Evolutionary conservation across 768 basidiomycete genomes (phyloP), one percentile per base, ranked within the genome.

Genomic region (Pleurotus tuoliensis): DNA sequence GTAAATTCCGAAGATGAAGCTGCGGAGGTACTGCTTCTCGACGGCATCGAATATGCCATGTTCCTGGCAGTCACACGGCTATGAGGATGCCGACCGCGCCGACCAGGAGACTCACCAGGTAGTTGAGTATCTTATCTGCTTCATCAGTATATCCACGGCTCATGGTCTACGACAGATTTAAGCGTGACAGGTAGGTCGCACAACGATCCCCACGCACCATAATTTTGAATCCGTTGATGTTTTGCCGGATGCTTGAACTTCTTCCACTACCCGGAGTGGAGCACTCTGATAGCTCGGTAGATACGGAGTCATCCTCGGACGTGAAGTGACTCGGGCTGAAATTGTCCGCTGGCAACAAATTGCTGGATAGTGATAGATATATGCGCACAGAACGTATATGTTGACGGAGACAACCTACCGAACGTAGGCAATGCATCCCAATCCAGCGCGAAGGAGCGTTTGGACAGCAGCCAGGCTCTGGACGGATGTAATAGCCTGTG

Each of bases 21-120:
- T 90, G 47, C 82, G 84, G 46, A 95, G 80, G 70, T 92, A 95
- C 61, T 85, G 86, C 64, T 87, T 92, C 65, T 91, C 82, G 34
- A 95, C 72, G 0, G 93, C 93, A 58, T 94, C 88, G 60, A 90
- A 92, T 43, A 94, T 91, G 0, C 93, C 93, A 56, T 83, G 74
- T 71, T 95, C 92, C 92, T 94, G 54, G 15, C 18, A 55, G 16
- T 56, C 8, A 11, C 30, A 34, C 11, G 9, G 27, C 8, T 30
- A 34, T 34, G 30, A 34, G 30, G 30, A 34, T 9, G 30, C 8
- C 30, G 30, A 11, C 8, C 8, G 9, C 30, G 30, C 30, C 30
- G 30, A 34, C 9, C 11, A 47, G 45, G 41, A 39, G 68, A 71
- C 78, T 58, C 55, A 89, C 93, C 70, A 95, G 66, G 64, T 89